phyloP scores from a whole-genome alignment of 306 rosid species.

The Boehmeria nivea region DNA sequence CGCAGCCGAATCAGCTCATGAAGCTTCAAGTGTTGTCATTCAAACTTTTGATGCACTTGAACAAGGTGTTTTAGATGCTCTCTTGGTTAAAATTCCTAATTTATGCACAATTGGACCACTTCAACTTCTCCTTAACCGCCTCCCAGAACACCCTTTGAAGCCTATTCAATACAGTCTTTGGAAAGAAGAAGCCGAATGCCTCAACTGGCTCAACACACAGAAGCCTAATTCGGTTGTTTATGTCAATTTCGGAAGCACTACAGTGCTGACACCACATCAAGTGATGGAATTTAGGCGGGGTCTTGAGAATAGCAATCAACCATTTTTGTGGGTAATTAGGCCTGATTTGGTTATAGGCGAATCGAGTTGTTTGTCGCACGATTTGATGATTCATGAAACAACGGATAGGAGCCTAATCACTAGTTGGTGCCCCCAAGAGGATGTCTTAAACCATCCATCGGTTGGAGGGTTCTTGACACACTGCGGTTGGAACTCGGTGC shows the following conservation, averaged over 20 bases:
- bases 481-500: slow-evolving; percentile 11
- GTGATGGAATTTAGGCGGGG: slow-evolving; percentile 19
- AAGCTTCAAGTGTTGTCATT: too few relatives aligned
- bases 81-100: too few relatives aligned
- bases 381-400: slow-evolving; percentile 1
- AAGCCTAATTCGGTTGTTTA: too few relatives aligned
- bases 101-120: slow-evolving; percentile 17
- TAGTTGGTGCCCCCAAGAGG: slow-evolving; percentile 23
- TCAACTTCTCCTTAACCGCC: slow-evolving; percentile 5
- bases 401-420: slow-evolving; percentile 4
- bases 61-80: neutral
- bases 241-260: too few relatives aligned
- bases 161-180: slow-evolving; percentile 17
- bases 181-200: slow-evolving; percentile 20
- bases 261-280: neutral
- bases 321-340: slow-evolving; percentile 23
- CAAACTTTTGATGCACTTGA: slow-evolving; percentile 16
- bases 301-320: slow-evolving; percentile 21
- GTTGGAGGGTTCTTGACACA: slow-evolving; percentile 19
- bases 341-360: slow-evolving; percentile 6
- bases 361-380: neutral
- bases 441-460: slow-evolving; percentile 16
- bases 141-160: slow-evolving; percentile 4
- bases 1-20: neutral
- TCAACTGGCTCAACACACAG: slow-evolving; percentile 10